Evolutionary conservation across 805 yeast species (phyloP), one percentile per base, ranked within the genome.

Genomic region (Kluyveromyces starmeri): DNA sequence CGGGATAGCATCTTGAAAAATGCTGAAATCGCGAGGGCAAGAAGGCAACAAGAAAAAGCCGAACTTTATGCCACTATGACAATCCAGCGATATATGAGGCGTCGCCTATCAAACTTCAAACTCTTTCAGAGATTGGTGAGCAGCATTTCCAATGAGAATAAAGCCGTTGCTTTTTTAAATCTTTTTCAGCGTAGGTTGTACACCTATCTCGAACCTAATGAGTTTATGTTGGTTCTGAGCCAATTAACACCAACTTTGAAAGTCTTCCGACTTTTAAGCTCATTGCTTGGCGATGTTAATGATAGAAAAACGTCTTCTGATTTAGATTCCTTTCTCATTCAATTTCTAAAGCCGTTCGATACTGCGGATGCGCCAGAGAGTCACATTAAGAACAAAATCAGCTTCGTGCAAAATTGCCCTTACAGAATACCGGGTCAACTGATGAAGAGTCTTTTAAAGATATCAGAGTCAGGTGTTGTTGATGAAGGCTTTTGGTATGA

Each of bases 21-120:
- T 43, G 77, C 94, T 4, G 73, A 73, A 44, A 60, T 61, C 25
- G 85, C 83, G 41, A 65, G 96, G 25, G 68, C 65, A 38, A 69
- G 68, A 39, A 68, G 96, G 38, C 86, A 82, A 38, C 53, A 61
- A 20, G 68, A 61, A 11, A 65, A 83, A 15, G 47, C 53, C 10
- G 69, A 66, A 32, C 71, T 67, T 25, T 61, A 55, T 23, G 71
- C 83, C 1, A 75, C 75, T 1, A 37, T 44, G 1, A 35, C 54
- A 5, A 53, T 88, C 23, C 89, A 81, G 48, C 47, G 62, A 3
- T 50, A 61, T 9, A 61, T 75, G 7, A 57, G 76, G 16, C 51
- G 66, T 11, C 12, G 33, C 19, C 3, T 20, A n/a, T 20, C 26
- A 6, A 22, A 16, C 11, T 5, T 11, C 2, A 11, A 9, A 8